Evolutionary conservation across 1,284 basidiomycete genomes (phyloP).

Genomic region (Marasmius sp.): DNA sequence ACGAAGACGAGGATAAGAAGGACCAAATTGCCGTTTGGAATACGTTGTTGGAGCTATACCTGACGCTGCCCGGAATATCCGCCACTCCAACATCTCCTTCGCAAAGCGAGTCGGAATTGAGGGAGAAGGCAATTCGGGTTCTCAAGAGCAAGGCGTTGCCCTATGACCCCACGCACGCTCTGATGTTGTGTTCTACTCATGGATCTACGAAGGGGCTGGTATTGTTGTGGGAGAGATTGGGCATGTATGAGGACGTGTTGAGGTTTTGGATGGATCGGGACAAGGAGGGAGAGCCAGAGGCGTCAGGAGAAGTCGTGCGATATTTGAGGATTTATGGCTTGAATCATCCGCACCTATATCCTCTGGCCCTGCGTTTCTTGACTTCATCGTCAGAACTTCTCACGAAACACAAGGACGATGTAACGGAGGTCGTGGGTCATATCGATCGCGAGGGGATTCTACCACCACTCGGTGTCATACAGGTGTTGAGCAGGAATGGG

Average conservation of each 20-base stretch:
- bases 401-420: constrained; percentile 66
- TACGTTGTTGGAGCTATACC: constrained; percentile 92
- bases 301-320: constrained; percentile 70
- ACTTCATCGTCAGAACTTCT: constrained; percentile 77
- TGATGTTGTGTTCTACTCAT: constrained; percentile 88
- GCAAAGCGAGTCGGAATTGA: constrained; percentile 30
- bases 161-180: constrained; percentile 88
- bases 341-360: constrained; percentile 76
- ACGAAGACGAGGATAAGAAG: constrained; percentile 55
- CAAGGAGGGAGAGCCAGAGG: constrained; percentile 41
- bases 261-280: constrained; percentile 87
- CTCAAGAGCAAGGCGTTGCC: constrained; percentile 67
- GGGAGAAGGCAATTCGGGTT: constrained; percentile 69
- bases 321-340: constrained; percentile 77
- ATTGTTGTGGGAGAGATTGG: constrained; percentile 88
- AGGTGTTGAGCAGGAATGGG: constrained; percentile 83
- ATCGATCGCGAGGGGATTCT: constrained; percentile 83
- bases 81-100: constrained; percentile 4
- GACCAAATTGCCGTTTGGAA: constrained; percentile 95
- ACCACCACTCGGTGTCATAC: constrained; percentile 86
- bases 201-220: constrained; percentile 85
- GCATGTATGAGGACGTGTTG: constrained; percentile 95
- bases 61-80: constrained; percentile 46
- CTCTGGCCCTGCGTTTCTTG: constrained; percentile 87
- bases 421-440: constrained; percentile 69